Conservation (phyloP, 2,329 filamentous ascomycete species). For the Alternaria consortialis region DNA sequence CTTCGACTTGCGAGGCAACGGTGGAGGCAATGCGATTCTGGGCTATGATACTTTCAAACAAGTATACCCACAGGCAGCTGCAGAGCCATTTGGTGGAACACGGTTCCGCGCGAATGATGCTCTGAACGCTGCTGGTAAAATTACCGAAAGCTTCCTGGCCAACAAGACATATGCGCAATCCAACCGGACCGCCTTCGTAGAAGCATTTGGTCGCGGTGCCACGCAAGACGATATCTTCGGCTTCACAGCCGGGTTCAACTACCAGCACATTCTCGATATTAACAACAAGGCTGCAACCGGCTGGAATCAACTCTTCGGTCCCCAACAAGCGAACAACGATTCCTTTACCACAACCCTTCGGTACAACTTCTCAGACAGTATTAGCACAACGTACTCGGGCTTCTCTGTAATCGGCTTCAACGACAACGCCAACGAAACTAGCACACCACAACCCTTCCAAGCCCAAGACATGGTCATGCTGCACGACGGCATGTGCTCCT, state of each 20-base stretch:
- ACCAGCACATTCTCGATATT: slow-evolving; percentile 42
- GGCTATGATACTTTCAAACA: slow-evolving; percentile 61
- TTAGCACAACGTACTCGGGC: slow-evolving; percentile 40
- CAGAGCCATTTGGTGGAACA: slow-evolving; percentile 56
- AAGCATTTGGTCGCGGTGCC: slow-evolving; percentile 35
- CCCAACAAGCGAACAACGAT: slow-evolving; percentile 42
- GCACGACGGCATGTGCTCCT: slow-evolving; percentile 57
- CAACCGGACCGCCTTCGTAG: slow-evolving; percentile 38
- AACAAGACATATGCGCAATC: slow-evolving; percentile 42
- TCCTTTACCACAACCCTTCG: slow-evolving; percentile 48
- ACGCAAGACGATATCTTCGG: slow-evolving; percentile 35
- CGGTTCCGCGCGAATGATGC: slow-evolving; percentile 58
- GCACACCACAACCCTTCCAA: slow-evolving; percentile 48
- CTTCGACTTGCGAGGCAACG: slow-evolving; percentile 70
- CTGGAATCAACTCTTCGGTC: slow-evolving; percentile 51
- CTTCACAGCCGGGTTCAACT: slow-evolving; percentile 44
- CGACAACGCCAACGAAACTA: slow-evolving; percentile 40
- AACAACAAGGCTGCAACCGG: slow-evolving; percentile 41
- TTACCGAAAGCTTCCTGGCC: slow-evolving; percentile 41
- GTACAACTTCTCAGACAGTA: slow-evolving; percentile 49
- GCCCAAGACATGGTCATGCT: slow-evolving; percentile 54
- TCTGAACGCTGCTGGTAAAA: slow-evolving; percentile 46
- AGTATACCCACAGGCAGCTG: slow-evolving; percentile 59
- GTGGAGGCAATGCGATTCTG: slow-evolving; percentile 61
- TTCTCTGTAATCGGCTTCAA: slow-evolving; percentile 45